phyloP scores from a whole-genome alignment of 768 basidiomycete species.

The Lactifluus echinatus region DNA sequence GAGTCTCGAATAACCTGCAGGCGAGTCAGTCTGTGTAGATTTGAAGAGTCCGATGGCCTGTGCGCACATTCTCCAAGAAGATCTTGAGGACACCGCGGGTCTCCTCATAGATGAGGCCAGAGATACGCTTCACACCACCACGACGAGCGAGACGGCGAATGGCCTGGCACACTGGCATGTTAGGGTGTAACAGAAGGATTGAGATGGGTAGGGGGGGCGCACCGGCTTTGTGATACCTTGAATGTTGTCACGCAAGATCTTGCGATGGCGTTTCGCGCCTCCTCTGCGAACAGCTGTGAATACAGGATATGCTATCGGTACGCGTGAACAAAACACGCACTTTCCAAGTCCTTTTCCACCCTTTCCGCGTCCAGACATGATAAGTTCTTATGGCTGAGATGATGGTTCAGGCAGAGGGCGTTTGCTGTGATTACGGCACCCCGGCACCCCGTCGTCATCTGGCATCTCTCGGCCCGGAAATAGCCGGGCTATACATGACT shows the following conservation, averaged over 20 bases:
- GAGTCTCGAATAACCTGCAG: constrained; percentile 41
- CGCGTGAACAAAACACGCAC: constrained; percentile 8
- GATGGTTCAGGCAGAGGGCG: background rate
- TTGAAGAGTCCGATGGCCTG: constrained; percentile 16
- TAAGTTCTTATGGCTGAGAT: background rate
- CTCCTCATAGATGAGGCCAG: constrained; percentile 54
- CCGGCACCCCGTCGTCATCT: too few relatives aligned
- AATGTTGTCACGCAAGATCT: constrained; percentile 40
- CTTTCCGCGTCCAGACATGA: constrained; percentile 42
- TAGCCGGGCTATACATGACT: background rate
- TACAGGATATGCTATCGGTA: background rate
- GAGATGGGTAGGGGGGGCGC: constrained; percentile 1
- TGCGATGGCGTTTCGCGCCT: constrained; percentile 39
- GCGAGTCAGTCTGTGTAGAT: background rate
- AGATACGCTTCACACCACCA: constrained; percentile 61
- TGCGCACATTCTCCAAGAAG: constrained; percentile 43
- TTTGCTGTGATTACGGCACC: background rate
- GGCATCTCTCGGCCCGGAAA: constrained; percentile 7
- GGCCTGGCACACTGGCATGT: constrained; percentile 24
- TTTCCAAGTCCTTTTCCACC: constrained; percentile 42
- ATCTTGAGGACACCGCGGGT: constrained; percentile 59
- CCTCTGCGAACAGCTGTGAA: constrained; percentile 19
- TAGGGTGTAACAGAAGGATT: background rate
- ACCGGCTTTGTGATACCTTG: constrained; percentile 44
- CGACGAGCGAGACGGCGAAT: constrained; percentile 52